These are phyloP conservation scores for Pleurotus cornucopiae DNA, from an alignment of 768 basidiomycete species.

Conservation along the genomic window DNA sequence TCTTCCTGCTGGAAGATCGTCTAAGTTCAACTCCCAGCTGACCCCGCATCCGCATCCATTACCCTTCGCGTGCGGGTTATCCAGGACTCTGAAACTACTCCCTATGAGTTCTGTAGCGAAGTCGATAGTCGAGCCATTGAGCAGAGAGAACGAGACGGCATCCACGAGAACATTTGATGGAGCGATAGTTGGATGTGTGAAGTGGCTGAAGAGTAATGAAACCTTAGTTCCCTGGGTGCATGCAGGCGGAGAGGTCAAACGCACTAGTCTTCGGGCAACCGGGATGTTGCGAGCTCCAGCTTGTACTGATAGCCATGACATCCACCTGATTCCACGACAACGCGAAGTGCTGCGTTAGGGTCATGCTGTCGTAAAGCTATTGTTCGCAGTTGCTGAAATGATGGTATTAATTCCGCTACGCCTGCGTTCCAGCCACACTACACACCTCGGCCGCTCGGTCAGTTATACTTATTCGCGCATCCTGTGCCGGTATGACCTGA, in stretches of 20 bases:
- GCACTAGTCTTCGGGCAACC: constrained; percentile 80
- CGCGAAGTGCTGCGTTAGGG: constrained; percentile 63
- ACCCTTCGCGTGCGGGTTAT: constrained; percentile 90
- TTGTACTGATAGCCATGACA: constrained; percentile 99
- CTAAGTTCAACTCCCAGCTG: constrained; percentile 83
- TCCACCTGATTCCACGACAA: constrained; percentile 89
- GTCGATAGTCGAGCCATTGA: constrained; percentile 88
- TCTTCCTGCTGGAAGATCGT: background rate
- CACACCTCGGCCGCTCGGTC: constrained; percentile 74
- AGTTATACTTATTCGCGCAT: constrained; percentile 58
- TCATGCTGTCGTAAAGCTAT: constrained; percentile 68
- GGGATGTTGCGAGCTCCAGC: constrained; percentile 67
- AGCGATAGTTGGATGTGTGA: constrained; percentile 64
- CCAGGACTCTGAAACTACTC: constrained; percentile 75
- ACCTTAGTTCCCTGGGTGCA: constrained; percentile 6
- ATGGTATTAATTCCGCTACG: constrained; percentile 4
- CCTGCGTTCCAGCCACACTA: background rate
- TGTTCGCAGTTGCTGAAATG: constrained; percentile 65
- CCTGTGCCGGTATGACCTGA: constrained; percentile 48
- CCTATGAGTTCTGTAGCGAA: constrained; percentile 95
- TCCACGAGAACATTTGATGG: constrained; percentile 83
- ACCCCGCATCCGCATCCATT: constrained; percentile 93
- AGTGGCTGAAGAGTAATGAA: constrained; percentile 40
- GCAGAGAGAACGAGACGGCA: constrained; percentile 73
- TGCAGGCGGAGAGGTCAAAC: constrained; percentile 22